These are phyloP conservation scores for Nigrograna mackinnonii DNA, from an alignment of 2,329 filamentous ascomycete genomes.

Conservation along the genomic window DNA sequence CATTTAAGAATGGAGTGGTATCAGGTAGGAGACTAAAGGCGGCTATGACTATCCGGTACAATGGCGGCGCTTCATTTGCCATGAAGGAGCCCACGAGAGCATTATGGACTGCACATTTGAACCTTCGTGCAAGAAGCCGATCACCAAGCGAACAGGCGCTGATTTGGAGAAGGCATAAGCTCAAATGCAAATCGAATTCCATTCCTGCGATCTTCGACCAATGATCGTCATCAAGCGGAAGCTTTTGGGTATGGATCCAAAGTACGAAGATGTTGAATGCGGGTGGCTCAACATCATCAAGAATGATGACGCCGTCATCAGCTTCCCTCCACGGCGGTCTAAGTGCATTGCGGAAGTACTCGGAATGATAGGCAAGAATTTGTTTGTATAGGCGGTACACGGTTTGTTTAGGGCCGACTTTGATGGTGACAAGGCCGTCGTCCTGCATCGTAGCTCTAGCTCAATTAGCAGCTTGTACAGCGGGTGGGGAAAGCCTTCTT, in stretches of 20 bases:
- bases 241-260: neutral
- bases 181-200: neutral
- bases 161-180: neutral
- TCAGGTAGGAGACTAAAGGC: neutral
- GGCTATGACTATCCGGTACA: neutral
- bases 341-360: slow-evolving; percentile 19
- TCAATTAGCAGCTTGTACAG: neutral
- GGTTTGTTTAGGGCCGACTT: neutral
- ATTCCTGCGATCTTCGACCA: neutral
- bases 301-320: slow-evolving; percentile 15
- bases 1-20: neutral
- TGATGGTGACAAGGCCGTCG: neutral
- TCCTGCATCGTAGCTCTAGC: neutral
- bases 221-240: neutral
- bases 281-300: slow-evolving; percentile 19
- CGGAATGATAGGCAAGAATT: slow-evolving; percentile 14
- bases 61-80: neutral
- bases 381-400: slow-evolving; percentile 4
- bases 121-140: neutral
- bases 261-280: slow-evolving; percentile 23
- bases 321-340: slow-evolving; percentile 10
- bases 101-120: too few species aligned
- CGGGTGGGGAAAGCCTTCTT: neutral
- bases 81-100: neutral
- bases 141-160: neutral